A percentile compares a stretch with the other conserved stretches of the same genome.
phyloP scores from a whole-genome alignment of 2,329 filamentous ascomycete genomes.

The Corynespora cassiicola region DNA sequence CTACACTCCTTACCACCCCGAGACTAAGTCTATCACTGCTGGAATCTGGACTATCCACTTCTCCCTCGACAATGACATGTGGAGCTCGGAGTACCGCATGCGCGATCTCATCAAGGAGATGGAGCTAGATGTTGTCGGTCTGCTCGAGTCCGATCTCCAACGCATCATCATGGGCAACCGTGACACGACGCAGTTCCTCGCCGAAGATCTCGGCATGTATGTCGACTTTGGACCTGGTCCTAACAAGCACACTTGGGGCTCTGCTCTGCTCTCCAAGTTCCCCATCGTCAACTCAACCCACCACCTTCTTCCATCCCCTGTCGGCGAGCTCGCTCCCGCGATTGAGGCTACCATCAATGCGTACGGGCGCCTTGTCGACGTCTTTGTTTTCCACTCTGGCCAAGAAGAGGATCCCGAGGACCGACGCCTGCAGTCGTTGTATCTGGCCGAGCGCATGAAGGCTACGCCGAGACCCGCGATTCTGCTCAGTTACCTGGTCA shows the following conservation, averaged over 20 bases:
- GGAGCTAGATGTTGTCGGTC: slow-evolving; percentile 96
- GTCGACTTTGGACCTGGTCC: slow-evolving; percentile 96
- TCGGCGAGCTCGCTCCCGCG: slow-evolving; percentile 92
- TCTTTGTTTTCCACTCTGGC: slow-evolving; percentile 98
- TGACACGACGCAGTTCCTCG: slow-evolving; percentile 92
- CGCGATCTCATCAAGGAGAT: slow-evolving; percentile 88
- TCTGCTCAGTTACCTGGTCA: slow-evolving; percentile 90
- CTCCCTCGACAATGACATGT: slow-evolving; percentile 97
- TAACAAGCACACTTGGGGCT: slow-evolving; percentile 99
- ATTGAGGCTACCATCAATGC: slow-evolving; percentile 96
- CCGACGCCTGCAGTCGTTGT: slow-evolving; percentile 82
- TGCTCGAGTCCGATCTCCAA: slow-evolving; percentile 91
- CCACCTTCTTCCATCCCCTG: slow-evolving; percentile 89
- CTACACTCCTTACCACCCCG: slow-evolving; percentile 86
- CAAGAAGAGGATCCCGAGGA: slow-evolving; percentile 97
- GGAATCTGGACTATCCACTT: slow-evolving; percentile 99
- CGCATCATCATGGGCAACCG: slow-evolving; percentile 99
- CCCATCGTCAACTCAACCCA: slow-evolving; percentile 97
- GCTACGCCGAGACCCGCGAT: slow-evolving; percentile 80
- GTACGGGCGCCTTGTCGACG: slow-evolving; percentile 87
- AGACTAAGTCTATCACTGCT: slow-evolving; percentile 87
- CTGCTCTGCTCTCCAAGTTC: slow-evolving; percentile 92
- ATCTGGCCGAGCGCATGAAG: slow-evolving; percentile 88
- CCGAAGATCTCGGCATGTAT: slow-evolving; percentile 98
- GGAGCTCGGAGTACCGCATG: slow-evolving; percentile 94